Evolutionary conservation across 2,329 filamentous ascomycete genomes (phyloP).

Genomic region (Penicillium brevicompactum): DNA sequence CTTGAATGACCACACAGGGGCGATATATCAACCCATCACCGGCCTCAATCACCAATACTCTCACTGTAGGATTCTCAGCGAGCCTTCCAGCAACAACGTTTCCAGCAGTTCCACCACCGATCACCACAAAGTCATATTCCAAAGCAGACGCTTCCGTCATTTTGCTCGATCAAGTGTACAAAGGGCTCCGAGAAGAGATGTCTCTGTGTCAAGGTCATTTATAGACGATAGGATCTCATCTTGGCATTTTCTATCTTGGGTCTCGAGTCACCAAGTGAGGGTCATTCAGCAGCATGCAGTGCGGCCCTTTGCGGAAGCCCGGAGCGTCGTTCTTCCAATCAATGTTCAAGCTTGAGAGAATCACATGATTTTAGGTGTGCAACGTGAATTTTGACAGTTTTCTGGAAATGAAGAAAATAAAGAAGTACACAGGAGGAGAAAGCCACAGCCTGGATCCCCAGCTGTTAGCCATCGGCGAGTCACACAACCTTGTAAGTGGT

Average conservation of each 20-base stretch:
- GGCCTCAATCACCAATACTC: slow-evolving; percentile 14
- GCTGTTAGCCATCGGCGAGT: not conserved
- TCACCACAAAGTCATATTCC: slow-evolving; percentile 15
- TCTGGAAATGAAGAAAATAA: not conserved
- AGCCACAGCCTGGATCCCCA: not conserved
- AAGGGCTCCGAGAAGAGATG: too few relatives aligned
- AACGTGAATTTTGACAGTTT: not conserved
- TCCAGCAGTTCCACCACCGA: slow-evolving; percentile 33
- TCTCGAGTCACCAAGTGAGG: not conserved
- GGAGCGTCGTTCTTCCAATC: not conserved
- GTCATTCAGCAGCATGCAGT: not conserved
- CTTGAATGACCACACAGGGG: not conserved
- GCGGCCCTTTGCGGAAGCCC: not conserved
- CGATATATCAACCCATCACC: slow-evolving; percentile 22
- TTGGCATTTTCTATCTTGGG: not conserved
- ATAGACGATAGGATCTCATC: not conserved
- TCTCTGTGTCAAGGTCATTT: too few relatives aligned
- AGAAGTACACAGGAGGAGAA: not conserved
- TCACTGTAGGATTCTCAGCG: slow-evolving; percentile 14
- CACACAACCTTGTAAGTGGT: too few relatives aligned
- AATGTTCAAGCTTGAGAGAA: not conserved
- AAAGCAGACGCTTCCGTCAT: not conserved
- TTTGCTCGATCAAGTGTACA: not conserved
- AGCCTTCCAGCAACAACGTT: slow-evolving; percentile 17
- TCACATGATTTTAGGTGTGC: not conserved